Evolutionary conservation across 2,329 filamentous ascomycete genomes (phyloP).

Genomic region (Epichloe uncinata): DNA sequence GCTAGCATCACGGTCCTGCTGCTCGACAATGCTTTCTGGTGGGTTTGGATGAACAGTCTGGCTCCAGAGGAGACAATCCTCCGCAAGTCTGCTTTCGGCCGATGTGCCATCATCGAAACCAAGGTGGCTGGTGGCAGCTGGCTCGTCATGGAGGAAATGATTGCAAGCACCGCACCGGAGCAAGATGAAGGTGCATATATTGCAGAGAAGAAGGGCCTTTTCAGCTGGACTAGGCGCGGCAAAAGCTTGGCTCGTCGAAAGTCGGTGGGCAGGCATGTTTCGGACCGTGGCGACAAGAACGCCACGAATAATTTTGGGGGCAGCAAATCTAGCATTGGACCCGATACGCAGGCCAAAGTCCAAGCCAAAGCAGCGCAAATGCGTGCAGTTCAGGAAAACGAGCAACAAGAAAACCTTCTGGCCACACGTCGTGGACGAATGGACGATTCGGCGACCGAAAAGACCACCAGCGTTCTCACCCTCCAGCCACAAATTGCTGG

Average conservation of each 20-base stretch:
- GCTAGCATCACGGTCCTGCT: constrained; percentile 80
- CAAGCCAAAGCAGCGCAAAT: constrained; percentile 81
- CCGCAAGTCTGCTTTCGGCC: constrained; percentile 84
- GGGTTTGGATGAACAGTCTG: constrained; percentile 98
- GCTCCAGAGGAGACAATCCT: constrained; percentile 76
- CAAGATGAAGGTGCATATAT: constrained; percentile 79
- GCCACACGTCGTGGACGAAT: constrained; percentile 37
- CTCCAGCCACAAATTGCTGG: constrained; percentile 72
- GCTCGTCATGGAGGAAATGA: constrained; percentile 92
- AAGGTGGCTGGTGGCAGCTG: constrained; percentile 68
- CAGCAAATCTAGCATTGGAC: constrained; percentile 75
- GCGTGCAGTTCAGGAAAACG: constrained; percentile 55
- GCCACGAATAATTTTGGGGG: constrained; percentile 25
- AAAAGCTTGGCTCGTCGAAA: constrained; percentile 53
- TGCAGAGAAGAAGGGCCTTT: constrained; percentile 89
- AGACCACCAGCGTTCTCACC: constrained; percentile 84
- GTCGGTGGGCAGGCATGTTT: constrained; percentile 50
- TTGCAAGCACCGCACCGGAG: constrained; percentile 81
- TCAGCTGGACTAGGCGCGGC: constrained; percentile 68
- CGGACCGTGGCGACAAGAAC: constrained; percentile 32
- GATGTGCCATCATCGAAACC: constrained; percentile 87
- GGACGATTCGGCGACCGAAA: constrained; percentile 47
- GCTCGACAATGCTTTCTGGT: constrained; percentile 95
- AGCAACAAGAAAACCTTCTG: constrained; percentile 29
- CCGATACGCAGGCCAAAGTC: constrained; percentile 86